Evolutionary conservation across 2,329 filamentous ascomycete genomes (phyloP), one percentile per base, ranked within the genome.

Genomic region (Penicillium oxalicum): DNA sequence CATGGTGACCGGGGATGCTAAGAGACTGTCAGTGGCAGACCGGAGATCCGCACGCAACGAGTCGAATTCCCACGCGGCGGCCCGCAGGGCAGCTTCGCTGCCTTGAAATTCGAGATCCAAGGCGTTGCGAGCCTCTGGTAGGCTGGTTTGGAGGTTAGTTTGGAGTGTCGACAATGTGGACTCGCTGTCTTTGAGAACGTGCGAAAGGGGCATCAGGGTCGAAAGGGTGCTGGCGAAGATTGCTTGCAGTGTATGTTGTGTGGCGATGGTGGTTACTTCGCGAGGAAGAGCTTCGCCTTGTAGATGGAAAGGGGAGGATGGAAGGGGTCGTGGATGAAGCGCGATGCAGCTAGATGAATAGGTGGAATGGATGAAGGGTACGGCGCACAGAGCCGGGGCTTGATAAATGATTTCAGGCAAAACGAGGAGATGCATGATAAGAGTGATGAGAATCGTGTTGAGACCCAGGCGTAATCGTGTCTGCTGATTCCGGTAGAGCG

Each of bases 101-200:
- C 68, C 66, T 41, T 62, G 56, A 47, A 69, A 70, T 48, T 70
- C 68, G 9, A 70, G 64, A 11, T 67, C 60, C 1, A 70, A 61
- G n/a, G 67, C 66, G 41, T 70, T 54, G 26, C 60, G 63, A 2
- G 51, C 61, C 24, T 60, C 59, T 11, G 64, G 60, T 39, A 66
- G 63, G 27, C 50, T 51, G n/a, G 49, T 48, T 40, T 61, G 61
- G 5, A 70, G 48, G 12, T 59, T 56, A 0, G 50, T 37, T 35
- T 68, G 61, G 13, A 68, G 48, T 24, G 56, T 55, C 27, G 51
- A 56, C 8, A 70, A 60, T 39, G 58, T 58, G 45, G 55, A 55
- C 41, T 67, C 64, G 48, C 60, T 65, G 48, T 65, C 60, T 52
- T 63, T 62, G 24, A 69, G 54, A 4, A 55, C 53, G 36, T 44